These are phyloP conservation scores for Phanerochaete sordida DNA, from an alignment of 768 basidiomycete genomes.

Conservation along the genomic window DNA sequence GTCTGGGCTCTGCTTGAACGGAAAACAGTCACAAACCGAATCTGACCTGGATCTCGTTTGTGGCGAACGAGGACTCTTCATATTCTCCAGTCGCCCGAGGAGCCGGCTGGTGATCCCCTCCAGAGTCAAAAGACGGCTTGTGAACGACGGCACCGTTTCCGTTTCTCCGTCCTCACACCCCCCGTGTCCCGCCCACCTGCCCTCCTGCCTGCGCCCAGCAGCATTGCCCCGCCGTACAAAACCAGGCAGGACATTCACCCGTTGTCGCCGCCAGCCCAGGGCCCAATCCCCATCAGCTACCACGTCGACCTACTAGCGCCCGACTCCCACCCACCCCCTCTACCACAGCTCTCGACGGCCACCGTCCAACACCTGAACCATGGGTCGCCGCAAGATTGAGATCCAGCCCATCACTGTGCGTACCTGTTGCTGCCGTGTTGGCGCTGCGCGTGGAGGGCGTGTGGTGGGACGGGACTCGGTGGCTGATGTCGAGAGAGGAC, in stretches of 20 bases:
- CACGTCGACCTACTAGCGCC: constrained; percentile 3
- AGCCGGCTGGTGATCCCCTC: constrained; percentile 1
- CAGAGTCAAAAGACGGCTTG: background rate
- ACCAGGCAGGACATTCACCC: background rate
- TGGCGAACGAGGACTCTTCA: background rate
- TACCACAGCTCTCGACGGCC: background rate
- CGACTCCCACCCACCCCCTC: constrained; percentile 4
- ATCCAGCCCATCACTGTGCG: constrained; percentile 77
- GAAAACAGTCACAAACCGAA: constrained; percentile 1
- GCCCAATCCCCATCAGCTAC: constrained; percentile 2
- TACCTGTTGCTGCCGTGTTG: constrained; percentile 23
- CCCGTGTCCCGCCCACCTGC: background rate
- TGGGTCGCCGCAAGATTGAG: constrained; percentile 81
- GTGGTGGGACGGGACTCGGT: background rate
- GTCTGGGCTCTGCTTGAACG: constrained; percentile 3
- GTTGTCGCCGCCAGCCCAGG: background rate
- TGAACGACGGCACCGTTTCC: background rate
- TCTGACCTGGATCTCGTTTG: background rate
- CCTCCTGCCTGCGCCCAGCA: background rate
- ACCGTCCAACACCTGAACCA: constrained; percentile 21
- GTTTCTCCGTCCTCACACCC: background rate
- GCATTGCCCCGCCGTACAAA: background rate
- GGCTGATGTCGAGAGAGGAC: background rate
- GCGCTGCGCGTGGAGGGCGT: background rate
- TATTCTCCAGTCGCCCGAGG: background rate